Conservation (phyloP, 306 rosid genomes). For the Neltuma alba region DNA sequence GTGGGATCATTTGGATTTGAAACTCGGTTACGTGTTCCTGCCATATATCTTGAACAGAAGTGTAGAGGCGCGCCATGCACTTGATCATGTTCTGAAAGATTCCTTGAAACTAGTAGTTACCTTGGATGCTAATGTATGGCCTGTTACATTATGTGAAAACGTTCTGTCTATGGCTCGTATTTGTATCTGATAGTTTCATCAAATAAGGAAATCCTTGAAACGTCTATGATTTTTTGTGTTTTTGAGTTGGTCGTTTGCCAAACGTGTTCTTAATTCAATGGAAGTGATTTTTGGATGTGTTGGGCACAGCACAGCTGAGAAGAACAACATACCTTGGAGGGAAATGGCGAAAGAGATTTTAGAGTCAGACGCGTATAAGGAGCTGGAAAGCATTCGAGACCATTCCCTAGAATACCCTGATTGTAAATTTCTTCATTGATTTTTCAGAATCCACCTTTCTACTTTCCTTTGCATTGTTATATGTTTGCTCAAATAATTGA, state of each 20-base stretch:
- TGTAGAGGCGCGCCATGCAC: neutral
- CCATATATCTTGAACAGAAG: neutral
- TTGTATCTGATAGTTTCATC: neutral
- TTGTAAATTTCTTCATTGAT: conserved; percentile 43
- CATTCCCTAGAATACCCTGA: conserved; percentile 61
- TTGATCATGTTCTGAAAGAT: neutral
- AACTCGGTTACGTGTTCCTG: neutral
- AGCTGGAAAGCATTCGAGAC: conserved; percentile 57
- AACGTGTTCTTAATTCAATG: conserved; percentile 3
- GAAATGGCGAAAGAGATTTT: conserved; percentile 55
- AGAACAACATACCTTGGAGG: conserved; percentile 72
- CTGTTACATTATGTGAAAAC: neutral
- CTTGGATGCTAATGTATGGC: neutral
- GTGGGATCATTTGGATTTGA: neutral
- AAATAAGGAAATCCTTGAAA: neutral
- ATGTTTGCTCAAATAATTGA: neutral
- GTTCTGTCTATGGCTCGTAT: neutral
- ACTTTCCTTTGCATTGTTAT: neutral
- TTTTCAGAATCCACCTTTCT: neutral
- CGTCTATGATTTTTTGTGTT: neutral
- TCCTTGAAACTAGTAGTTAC: neutral
- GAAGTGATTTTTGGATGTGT: conserved; percentile 24
- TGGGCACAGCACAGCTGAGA: conserved; percentile 68
- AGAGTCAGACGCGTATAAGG: conserved; percentile 63
- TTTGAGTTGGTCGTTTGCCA: neutral